Percentiles rank a stretch among this genome's conserved stretches.
phyloP scores from a whole-genome alignment of 2,329 filamentous ascomycete genomes.

The Mariannaea sp. region DNA sequence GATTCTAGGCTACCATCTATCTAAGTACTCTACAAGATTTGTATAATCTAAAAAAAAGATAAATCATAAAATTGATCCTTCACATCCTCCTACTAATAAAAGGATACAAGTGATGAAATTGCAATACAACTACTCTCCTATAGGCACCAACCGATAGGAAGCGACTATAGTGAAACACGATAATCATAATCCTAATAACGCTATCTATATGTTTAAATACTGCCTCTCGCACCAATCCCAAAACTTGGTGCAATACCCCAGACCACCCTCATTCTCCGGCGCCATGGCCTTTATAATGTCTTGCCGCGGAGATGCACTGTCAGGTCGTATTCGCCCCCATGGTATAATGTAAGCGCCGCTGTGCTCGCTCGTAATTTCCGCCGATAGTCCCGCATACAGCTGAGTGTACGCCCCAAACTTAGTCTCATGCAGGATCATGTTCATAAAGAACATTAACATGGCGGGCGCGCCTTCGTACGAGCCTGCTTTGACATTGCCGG shows the following conservation, averaged over 20 bases:
- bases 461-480: constrained; percentile 25
- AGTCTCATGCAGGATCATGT: constrained; percentile 37
- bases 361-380: constrained; percentile 41
- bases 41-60: no score
- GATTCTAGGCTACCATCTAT: no score
- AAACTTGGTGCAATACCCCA: constrained; percentile 33
- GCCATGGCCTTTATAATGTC: constrained; percentile 39
- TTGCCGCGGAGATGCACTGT: constrained; percentile 27
- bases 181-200: no score
- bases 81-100: no score
- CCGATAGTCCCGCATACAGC: constrained; percentile 46
- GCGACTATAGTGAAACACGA: no score
- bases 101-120: no score
- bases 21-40: no score
- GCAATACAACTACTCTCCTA: no score
- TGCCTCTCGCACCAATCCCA: constrained; percentile 40
- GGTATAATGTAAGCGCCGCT: constrained; percentile 39
- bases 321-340: constrained; percentile 35
- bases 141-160: no score
- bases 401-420: constrained; percentile 48
- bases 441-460: constrained; percentile 30
- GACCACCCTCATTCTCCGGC: constrained; percentile 34
- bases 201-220: neutral
- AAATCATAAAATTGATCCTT: no score
- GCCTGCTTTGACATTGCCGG: constrained; percentile 42